A percentile compares a stretch with the other conserved stretches of the same genome.
Evolutionary conservation across 1,284 basidiomycete genomes (phyloP).

Genomic region (Somion occarium): DNA sequence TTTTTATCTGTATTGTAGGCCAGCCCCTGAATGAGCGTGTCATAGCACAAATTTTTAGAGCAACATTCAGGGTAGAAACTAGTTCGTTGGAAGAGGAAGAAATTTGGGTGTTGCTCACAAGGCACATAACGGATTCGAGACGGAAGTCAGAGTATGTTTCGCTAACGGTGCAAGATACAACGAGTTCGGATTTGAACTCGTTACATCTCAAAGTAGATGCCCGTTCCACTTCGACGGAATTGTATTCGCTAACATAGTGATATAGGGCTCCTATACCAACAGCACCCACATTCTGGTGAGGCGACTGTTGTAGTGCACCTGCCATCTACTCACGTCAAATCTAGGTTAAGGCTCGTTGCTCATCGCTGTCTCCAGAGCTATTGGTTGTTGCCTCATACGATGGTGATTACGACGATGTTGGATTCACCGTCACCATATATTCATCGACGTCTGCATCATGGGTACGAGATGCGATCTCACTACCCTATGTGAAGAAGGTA

Average conservation of each 20-base stretch:
- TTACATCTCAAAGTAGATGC: constrained; percentile 20
- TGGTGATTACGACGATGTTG: constrained; percentile 51
- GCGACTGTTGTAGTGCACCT: background rate
- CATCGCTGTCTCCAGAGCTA: constrained; percentile 36
- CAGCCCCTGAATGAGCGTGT: no score
- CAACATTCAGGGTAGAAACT: background rate
- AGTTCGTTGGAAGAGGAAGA: constrained; percentile 29
- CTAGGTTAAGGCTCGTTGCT: constrained; percentile 33
- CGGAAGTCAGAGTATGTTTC: constrained; percentile 68
- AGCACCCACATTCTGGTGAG: constrained; percentile 71
- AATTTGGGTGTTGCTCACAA: constrained; percentile 78
- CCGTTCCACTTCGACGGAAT: constrained; percentile 6
- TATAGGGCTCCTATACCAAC: constrained; percentile 73
- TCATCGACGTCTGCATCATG: constrained; percentile 43
- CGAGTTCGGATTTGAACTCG: constrained; percentile 9
- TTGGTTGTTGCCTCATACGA: constrained; percentile 64
- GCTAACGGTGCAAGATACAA: constrained; percentile 53
- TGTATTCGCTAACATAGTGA: background rate
- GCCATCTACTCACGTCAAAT: background rate
- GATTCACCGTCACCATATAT: constrained; percentile 62
- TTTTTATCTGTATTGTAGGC: background rate
- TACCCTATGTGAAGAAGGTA: constrained; percentile 44
- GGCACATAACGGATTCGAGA: constrained; percentile 64
- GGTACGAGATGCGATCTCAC: constrained; percentile 36
- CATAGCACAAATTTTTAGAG: background rate